phyloP scores from a whole-genome alignment of 139 green algal species.

The Marvania coccoides region DNA sequence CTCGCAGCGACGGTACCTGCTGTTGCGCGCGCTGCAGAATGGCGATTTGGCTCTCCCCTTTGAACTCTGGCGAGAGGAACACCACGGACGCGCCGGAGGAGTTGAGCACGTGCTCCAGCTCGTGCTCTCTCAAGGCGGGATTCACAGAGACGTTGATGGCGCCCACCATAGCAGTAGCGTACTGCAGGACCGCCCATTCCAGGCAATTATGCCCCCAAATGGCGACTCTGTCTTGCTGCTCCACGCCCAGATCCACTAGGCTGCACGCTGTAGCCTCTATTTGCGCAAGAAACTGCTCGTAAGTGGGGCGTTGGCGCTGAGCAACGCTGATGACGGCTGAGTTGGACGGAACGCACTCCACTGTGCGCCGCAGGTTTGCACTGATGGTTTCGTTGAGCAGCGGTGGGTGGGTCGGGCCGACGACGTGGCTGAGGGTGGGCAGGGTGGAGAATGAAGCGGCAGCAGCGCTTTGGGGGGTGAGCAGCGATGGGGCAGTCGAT shows the following conservation, averaged over 20 bases:
- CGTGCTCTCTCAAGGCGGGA: background rate
- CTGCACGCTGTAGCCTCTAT: background rate
- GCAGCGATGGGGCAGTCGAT: background rate
- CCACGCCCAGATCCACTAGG: constrained; percentile 44
- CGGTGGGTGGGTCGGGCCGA: background rate
- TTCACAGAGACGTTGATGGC: constrained; percentile 21
- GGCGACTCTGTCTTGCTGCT: constrained; percentile 22
- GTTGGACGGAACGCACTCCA: background rate
- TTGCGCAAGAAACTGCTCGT: constrained; percentile 1
- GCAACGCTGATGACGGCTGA: constrained; percentile 7
- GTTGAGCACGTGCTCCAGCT: constrained; percentile 3
- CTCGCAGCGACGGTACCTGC: background rate
- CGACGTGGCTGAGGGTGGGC: background rate
- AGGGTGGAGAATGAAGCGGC: too few species aligned
- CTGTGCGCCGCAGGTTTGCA: background rate
- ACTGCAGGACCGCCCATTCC: constrained; percentile 22
- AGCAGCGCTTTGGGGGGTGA: too few species aligned
- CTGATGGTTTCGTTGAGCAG: background rate
- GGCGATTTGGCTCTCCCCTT: background rate
- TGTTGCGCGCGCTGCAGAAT: background rate
- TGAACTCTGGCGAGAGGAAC: constrained; percentile 15
- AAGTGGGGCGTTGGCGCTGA: constrained; percentile 9
- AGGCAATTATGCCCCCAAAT: constrained; percentile 20
- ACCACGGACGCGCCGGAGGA: background rate
- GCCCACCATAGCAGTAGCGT: constrained; percentile 8